A percentile compares a stretch with the other conserved stretches of the same genome.
Evolutionary conservation across 306 rosid species (phyloP).

Genomic region (Glycyrrhiza uralensis): DNA sequence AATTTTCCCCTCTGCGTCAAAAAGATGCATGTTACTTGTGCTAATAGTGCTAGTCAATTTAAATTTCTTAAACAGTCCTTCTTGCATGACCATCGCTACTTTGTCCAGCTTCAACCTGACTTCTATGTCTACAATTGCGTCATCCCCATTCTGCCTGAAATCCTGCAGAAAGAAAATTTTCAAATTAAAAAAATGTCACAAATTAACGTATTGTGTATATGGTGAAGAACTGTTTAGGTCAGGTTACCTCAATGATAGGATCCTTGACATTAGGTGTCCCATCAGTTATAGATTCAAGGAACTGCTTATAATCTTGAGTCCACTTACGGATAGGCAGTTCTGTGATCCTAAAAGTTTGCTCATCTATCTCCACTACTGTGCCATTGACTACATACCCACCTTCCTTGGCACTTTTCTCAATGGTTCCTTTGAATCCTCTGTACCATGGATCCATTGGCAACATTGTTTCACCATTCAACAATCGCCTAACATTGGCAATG

Average conservation of each 20-base stretch:
- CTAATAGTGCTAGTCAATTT: constrained; percentile 58
- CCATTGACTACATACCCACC: constrained; percentile 70
- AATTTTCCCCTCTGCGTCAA: constrained; percentile 72
- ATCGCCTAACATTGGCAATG: constrained; percentile 65
- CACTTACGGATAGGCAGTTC: constrained; percentile 87
- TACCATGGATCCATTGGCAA: constrained; percentile 99
- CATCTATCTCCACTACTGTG: constrained; percentile 53
- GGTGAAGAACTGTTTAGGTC: neutral
- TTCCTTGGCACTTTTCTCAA: constrained; percentile 69
- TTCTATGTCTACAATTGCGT: constrained; percentile 61
- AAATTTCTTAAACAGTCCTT: constrained; percentile 79
- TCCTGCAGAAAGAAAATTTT: constrained; percentile 45
- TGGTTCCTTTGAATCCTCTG: constrained; percentile 71
- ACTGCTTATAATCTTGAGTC: constrained; percentile 94
- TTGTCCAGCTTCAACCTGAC: constrained; percentile 58
- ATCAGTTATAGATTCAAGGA: constrained; percentile 64
- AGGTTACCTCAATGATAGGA: constrained; percentile 69
- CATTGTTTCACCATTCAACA: constrained; percentile 55
- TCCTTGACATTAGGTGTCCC: constrained; percentile 76
- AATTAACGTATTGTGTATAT: neutral
- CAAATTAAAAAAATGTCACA: neutral
- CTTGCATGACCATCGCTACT: constrained; percentile 54
- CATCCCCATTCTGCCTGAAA: constrained; percentile 84
- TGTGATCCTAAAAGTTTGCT: constrained; percentile 54
- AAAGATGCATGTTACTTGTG: constrained; percentile 90